Percentiles rank a stretch among this genome's conserved stretches.
Conservation (phyloP, 208 protist species). For the Wallacemonas rigidus region DNA sequence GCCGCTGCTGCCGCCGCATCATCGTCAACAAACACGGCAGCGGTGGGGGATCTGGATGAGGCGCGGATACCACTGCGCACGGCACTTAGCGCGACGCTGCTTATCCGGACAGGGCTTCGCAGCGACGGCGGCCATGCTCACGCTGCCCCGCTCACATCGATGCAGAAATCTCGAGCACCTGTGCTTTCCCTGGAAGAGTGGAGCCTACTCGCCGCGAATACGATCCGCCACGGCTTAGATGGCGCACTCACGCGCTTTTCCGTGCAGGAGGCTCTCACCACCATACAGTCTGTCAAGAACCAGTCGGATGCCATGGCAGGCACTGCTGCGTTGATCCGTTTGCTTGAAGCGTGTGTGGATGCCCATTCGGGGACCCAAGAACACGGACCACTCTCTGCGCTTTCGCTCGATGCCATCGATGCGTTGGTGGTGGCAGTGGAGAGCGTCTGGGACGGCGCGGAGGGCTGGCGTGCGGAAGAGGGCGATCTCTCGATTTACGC, state of each 20-base stretch:
- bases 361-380: background rate
- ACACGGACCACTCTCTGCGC: background rate
- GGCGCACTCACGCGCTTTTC: slow-evolving; percentile 2
- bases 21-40: slow-evolving; percentile 15
- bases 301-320: background rate
- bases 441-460: slow-evolving; percentile 10
- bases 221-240: slow-evolving; percentile 53
- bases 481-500: slow-evolving; percentile 8
- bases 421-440: slow-evolving; percentile 46
- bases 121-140: background rate
- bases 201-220: slow-evolving; percentile 66
- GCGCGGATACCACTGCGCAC: slow-evolving; percentile 16
- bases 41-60: background rate
- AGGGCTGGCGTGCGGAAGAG: slow-evolving; percentile 4
- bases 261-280: slow-evolving; percentile 9
- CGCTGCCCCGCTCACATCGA: background rate
- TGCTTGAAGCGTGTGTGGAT: slow-evolving; percentile 70
- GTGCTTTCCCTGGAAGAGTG: slow-evolving; percentile 49
- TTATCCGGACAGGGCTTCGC: slow-evolving; percentile 15
- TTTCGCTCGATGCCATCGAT: slow-evolving; percentile 46
- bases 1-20: background rate
- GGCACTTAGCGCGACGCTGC: slow-evolving; percentile 28
- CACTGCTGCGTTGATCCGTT: slow-evolving; percentile 36
- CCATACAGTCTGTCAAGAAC: slow-evolving; percentile 13
- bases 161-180: background rate